Percentiles rank a stretch among this genome's conserved stretches.
Conservation (phyloP, 1,284 basidiomycete genomes). For the Waitea zeae region DNA sequence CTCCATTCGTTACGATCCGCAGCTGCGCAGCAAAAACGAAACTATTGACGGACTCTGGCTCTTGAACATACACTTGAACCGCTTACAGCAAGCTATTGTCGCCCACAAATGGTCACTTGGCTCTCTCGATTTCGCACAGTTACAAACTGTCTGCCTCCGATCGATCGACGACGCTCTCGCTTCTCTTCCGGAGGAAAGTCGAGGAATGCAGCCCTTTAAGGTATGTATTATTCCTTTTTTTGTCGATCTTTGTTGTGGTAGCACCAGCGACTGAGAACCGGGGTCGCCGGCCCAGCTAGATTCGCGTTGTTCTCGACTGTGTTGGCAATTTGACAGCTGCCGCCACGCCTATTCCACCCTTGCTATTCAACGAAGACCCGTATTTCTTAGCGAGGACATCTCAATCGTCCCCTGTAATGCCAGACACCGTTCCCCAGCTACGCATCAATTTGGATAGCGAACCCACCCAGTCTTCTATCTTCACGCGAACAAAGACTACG, state of each 20-base stretch:
- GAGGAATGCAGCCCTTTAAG: background rate
- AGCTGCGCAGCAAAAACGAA: background rate
- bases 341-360: constrained; percentile 18
- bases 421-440: constrained; percentile 12
- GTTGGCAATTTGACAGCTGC: constrained; percentile 26
- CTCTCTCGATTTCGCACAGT: background rate
- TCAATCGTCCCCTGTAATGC: constrained; percentile 5
- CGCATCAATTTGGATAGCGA: constrained; percentile 33
- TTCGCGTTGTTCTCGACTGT: constrained; percentile 35
- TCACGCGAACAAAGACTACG: constrained; percentile 56
- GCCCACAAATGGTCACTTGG: background rate
- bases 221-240: background rate
- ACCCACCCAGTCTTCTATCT: constrained; percentile 32
- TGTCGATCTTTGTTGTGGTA: background rate
- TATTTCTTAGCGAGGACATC: constrained; percentile 11
- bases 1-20: background rate
- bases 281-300: no score
- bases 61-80: background rate
- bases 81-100: background rate
- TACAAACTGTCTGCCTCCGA: background rate
- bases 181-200: background rate
- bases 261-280: no score
- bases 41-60: background rate
- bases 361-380: constrained; percentile 22
- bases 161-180: background rate